These are phyloP conservation scores for Talaromyces sp. DNA, from an alignment of 2,329 filamentous ascomycete genomes.

Conservation along the genomic window DNA sequence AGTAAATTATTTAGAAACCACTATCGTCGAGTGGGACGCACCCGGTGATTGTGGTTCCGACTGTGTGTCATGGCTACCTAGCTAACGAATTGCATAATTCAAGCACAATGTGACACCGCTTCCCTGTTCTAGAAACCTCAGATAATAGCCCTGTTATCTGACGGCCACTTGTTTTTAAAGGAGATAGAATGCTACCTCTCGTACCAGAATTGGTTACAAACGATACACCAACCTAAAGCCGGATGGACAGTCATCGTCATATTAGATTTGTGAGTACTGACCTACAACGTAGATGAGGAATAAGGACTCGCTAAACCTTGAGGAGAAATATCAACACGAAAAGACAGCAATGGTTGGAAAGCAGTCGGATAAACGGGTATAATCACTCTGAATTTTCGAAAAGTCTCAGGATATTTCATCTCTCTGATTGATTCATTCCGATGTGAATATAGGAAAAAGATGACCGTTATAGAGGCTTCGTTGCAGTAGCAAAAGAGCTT, in stretches of 20 bases:
- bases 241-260: not conserved
- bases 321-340: not conserved
- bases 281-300: not conserved
- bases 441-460: not conserved
- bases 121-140: not conserved
- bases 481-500: conserved; percentile 17
- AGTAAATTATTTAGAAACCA: no score
- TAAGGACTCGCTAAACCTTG: not conserved
- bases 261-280: not conserved
- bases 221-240: not conserved
- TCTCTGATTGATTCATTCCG: not conserved
- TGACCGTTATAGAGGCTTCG: conserved; percentile 10
- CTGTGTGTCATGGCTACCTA: no score
- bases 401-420: not conserved
- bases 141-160: not conserved
- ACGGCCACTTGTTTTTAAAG: not conserved
- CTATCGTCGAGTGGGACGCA: no score
- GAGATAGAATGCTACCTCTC: not conserved
- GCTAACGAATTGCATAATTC: not conserved
- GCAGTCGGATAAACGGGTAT: not conserved
- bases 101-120: not conserved
- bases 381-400: not conserved
- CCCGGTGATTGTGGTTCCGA: no score
- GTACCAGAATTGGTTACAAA: not conserved
- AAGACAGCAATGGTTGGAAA: not conserved